Base-by-base conservation (phyloP, 768 basidiomycete genomes). In the Brasilioporus rufonigricans region DNA sequence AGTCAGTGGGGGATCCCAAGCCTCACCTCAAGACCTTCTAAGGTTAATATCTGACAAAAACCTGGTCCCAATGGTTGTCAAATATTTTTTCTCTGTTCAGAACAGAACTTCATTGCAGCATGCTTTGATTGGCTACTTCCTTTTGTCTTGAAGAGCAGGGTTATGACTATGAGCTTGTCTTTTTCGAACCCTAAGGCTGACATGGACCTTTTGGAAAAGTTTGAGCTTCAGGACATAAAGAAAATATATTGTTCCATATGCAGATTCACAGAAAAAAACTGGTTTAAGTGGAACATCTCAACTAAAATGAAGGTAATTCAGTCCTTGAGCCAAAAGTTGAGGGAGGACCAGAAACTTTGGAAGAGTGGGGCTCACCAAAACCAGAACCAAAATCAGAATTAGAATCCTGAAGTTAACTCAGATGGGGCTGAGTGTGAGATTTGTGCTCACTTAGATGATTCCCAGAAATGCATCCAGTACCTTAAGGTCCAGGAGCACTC, bases 31-130 rank as follows among this genome's bases (percentile, higher is more conserved):
- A 3, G 43, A 44, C 12, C 14, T 46, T 23, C 21, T 46, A 1
- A 1, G 0, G 2, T 14, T 41, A 0, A 46, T 58, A 2, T 58
- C 46, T 0, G 16, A 58, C 0, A 0, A 1, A 2, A 48, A 44
- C 0, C 1, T 51, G 4, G 13, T 58, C 16, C 53, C 29, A 2
- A 32, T 55, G 0, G 14, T 21, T 0, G 12, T 29, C 13, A 56
- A 56, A 44, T 56, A 21, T 59, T 59, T 33, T 56, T 59, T 13
- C 50, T 59, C 21, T 56, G 14, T 36, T 56, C 43, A 0, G 24
- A 56, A 4, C 31, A 48, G 8, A 59, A 59, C 11, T 52, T 59
- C 16, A 4, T 35, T 1, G 16, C 39, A 1, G 36, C 55, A 3
- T 59, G 27, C 13, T 50, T 46, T 1, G 21, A 55, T 8, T 58